phyloP scores from a whole-genome alignment of 768 basidiomycete genomes.

The Naganishia vaughanmartiniae region DNA sequence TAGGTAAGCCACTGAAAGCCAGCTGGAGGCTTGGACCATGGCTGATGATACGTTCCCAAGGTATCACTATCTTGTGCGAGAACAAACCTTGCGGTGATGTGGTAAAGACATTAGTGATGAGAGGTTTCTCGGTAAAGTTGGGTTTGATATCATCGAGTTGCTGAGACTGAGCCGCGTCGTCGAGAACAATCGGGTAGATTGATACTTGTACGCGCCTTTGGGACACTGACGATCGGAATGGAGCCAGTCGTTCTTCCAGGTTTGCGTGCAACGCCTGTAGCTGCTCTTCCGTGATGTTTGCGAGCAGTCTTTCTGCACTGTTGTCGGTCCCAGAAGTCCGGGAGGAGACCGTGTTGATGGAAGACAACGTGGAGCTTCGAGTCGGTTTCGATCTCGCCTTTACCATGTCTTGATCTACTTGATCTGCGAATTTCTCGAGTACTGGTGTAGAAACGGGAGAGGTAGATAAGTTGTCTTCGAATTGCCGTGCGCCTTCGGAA shows the following conservation, averaged over 20 bases:
- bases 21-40: conserved; percentile 63
- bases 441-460: conserved; percentile 15
- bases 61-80: conserved; percentile 61
- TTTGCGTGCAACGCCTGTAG: conserved; percentile 59
- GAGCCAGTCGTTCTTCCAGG: conserved; percentile 69
- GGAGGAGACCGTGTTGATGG: conserved; percentile 15
- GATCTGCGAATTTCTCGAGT: conserved; percentile 12
- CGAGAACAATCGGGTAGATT: conserved; percentile 56
- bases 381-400: neutral
- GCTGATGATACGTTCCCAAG: conserved; percentile 67
- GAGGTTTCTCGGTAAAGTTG: conserved; percentile 54
- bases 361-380: conserved; percentile 7
- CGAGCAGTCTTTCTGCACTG: conserved; percentile 15
- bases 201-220: conserved; percentile 64
- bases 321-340: neutral
- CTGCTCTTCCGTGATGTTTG: conserved; percentile 25
- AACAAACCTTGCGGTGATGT: conserved; percentile 75
- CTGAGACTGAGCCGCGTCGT: conserved; percentile 29
- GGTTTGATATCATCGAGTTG: conserved; percentile 38
- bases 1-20: conserved; percentile 58
- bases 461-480: conserved; percentile 22
- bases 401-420: conserved; percentile 3
- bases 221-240: conserved; percentile 69
- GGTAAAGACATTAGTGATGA: conserved; percentile 58
- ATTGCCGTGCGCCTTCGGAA: neutral